A percentile compares a stretch with the other conserved stretches of the same genome.
Conservation (phyloP, 768 basidiomycete genomes). For the Amanita rubescens region DNA sequence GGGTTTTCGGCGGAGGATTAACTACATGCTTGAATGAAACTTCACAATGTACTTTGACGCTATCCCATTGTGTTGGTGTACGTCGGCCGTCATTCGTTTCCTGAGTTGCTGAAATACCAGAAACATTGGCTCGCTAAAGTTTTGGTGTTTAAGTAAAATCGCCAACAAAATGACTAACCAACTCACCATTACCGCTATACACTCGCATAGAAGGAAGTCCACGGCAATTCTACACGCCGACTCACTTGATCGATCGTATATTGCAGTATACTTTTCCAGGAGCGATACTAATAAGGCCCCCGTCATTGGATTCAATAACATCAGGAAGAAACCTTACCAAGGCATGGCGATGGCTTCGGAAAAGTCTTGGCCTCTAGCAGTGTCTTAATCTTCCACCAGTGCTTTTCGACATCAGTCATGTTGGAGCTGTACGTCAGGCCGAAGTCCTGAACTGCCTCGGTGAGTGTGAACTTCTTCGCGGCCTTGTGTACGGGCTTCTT, state of each 20-base stretch:
- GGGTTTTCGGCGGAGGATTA: too few relatives aligned
- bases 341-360: slow-evolving; percentile 9
- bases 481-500: slow-evolving; percentile 3
- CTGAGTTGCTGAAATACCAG: too few relatives aligned
- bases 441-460: slow-evolving; percentile 5
- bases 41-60: slow-evolving; percentile 8
- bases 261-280: slow-evolving; percentile 8
- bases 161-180: too few relatives aligned
- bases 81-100: too few relatives aligned
- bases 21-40: too few relatives aligned
- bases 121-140: too few relatives aligned
- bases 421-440: slow-evolving; percentile 1
- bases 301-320: not conserved
- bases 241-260: slow-evolving; percentile 11
- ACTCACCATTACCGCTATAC: slow-evolving; percentile 7
- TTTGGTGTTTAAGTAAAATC: too few relatives aligned
- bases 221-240: slow-evolving; percentile 11
- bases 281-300: slow-evolving; percentile 3
- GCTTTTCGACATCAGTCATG: not conserved
- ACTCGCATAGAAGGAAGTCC: slow-evolving; percentile 11
- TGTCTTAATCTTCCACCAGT: slow-evolving; percentile 7
- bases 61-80: slow-evolving; percentile 10
- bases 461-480: slow-evolving; percentile 4
- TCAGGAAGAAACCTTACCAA: slow-evolving; percentile 2
- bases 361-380: slow-evolving; percentile 7